Conservation (phyloP, 2,329 filamentous ascomycete genomes). For the Didymella pinodella region DNA sequence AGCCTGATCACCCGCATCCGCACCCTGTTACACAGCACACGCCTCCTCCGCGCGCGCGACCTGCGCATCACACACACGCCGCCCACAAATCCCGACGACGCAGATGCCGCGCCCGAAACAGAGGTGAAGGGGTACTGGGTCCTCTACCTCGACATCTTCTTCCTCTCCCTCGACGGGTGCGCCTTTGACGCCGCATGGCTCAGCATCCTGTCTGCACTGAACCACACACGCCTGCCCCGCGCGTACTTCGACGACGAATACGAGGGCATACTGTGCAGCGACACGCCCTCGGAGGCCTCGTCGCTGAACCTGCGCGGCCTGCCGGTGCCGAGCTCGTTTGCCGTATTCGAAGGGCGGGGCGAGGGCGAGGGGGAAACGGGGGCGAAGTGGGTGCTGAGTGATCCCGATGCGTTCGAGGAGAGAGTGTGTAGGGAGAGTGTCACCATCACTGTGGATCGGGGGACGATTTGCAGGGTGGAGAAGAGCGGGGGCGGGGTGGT, state of each 20-base stretch:
- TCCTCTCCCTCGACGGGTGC: slow-evolving; percentile 91
- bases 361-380: slow-evolving; percentile 54
- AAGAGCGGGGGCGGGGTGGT: slow-evolving; percentile 82
- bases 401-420: slow-evolving; percentile 92
- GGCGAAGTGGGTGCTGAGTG: slow-evolving; percentile 75
- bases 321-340: slow-evolving; percentile 80
- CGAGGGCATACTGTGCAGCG: slow-evolving; percentile 79
- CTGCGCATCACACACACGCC: slow-evolving; percentile 75
- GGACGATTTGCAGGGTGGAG: slow-evolving; percentile 74
- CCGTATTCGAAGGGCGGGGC: slow-evolving; percentile 67
- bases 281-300: slow-evolving; percentile 61
- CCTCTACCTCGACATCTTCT: slow-evolving; percentile 93
- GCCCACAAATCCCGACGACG: slow-evolving; percentile 53
- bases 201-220: slow-evolving; percentile 80
- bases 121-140: slow-evolving; percentile 89
- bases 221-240: slow-evolving; percentile 76
- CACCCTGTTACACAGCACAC: slow-evolving; percentile 75
- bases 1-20: slow-evolving; percentile 82
- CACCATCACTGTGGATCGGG: slow-evolving; percentile 86
- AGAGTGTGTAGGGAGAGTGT: slow-evolving; percentile 81
- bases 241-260: slow-evolving; percentile 86
- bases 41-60: slow-evolving; percentile 70
- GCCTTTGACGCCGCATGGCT: slow-evolving; percentile 92
- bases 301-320: slow-evolving; percentile 69
- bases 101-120: slow-evolving; percentile 56